A percentile compares a stretch with the other conserved stretches of the same genome.
These are phyloP conservation scores for Schizonepeta tenuifolia DNA, from an alignment of 257 asterid genomes.

Conservation along the genomic window DNA sequence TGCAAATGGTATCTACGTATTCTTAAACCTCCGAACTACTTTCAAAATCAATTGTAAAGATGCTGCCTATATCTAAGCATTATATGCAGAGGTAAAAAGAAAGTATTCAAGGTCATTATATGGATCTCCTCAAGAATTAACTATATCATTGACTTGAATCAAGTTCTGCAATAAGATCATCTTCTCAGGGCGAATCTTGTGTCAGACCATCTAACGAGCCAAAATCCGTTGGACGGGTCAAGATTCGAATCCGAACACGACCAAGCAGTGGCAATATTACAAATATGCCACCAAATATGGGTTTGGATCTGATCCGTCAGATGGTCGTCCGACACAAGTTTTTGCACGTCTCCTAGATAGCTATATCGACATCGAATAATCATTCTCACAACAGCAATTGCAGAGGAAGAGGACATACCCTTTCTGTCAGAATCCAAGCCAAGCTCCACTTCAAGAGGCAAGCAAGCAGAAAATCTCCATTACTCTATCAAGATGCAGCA, in stretches of 20 bases:
- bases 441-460: slow-evolving; percentile 16
- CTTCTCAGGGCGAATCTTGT: not conserved
- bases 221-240: not conserved
- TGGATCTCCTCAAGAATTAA: not conserved
- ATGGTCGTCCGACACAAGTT: not conserved
- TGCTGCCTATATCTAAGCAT: not conserved
- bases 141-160: not conserved
- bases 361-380: not conserved
- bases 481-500: not conserved
- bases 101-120: not conserved
- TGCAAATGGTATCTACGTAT: not conserved
- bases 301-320: not conserved
- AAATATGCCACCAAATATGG: not conserved
- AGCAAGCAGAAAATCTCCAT: not conserved
- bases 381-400: slow-evolving; percentile 1
- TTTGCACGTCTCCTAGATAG: not conserved
- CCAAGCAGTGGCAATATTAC: not conserved
- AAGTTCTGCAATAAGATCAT: slow-evolving; percentile 6
- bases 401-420: slow-evolving; percentile 6
- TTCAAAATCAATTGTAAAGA: not conserved
- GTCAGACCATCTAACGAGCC: not conserved
- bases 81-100: not conserved
- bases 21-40: too few species aligned
- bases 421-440: not conserved
- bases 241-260: not conserved